phyloP scores from a whole-genome alignment of 2,329 filamentous ascomycete genomes.

The Chlorencoelia australis region DNA sequence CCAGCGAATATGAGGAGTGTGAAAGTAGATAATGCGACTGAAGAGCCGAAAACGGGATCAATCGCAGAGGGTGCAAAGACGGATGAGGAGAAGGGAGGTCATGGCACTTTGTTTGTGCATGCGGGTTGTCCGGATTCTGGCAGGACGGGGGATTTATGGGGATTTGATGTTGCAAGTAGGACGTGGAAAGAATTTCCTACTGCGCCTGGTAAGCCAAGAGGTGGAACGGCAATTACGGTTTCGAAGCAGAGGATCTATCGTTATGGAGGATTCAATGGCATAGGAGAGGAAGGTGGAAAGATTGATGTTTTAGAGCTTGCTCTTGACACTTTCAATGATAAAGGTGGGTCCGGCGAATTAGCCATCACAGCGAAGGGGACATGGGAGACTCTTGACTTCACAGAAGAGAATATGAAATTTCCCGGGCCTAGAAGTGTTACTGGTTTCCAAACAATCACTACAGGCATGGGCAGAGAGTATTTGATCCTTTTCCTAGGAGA shows the following conservation, averaged over 20 bases:
- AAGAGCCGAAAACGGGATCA: constrained; percentile 46
- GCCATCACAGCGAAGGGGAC: constrained; percentile 38
- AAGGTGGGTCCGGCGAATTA: constrained; percentile 38
- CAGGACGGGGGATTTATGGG: constrained; percentile 62
- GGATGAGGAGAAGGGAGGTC: constrained; percentile 53
- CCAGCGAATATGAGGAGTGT: constrained; percentile 18
- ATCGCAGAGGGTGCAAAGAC: constrained; percentile 45
- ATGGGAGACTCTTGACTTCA: constrained; percentile 44
- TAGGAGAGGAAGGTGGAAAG: constrained; percentile 56
- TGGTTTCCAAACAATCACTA: constrained; percentile 43
- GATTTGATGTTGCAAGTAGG: constrained; percentile 54
- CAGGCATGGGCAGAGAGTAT: constrained; percentile 51
- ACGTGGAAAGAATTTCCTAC: constrained; percentile 59
- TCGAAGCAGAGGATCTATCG: constrained; percentile 58
- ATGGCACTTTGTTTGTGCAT: constrained; percentile 64
- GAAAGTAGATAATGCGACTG: constrained; percentile 25
- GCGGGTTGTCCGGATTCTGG: constrained; percentile 59
- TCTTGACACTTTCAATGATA: constrained; percentile 46
- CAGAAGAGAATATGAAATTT: constrained; percentile 35
- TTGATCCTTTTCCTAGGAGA: constrained; percentile 54
- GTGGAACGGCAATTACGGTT: constrained; percentile 58
- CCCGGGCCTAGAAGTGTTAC: constrained; percentile 45
- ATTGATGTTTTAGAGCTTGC: constrained; percentile 56
- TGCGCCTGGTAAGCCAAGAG: constrained; percentile 57
- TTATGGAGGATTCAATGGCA: constrained; percentile 72